Evolutionary conservation across 768 basidiomycete species (phyloP), one percentile per base, ranked within the genome.

Genomic region (Hypholoma sublateritium): DNA sequence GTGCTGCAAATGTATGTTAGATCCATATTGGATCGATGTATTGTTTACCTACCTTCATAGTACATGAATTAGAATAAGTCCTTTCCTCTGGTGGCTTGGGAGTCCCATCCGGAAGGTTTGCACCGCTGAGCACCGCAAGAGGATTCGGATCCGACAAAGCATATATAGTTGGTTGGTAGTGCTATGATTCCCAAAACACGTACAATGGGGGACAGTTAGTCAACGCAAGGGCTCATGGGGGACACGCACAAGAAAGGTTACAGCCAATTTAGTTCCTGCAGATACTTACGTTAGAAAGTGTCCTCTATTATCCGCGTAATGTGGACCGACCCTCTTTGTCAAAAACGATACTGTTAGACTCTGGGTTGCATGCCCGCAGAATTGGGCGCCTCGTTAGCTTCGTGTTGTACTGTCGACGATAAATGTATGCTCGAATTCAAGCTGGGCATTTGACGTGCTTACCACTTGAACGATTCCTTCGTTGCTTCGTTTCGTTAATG

Each of bases 141-240:
- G 91, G 91, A 59, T 83, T 73, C 6, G 86, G 78, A 68, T 92
- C 90, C 9, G 79, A 78, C 25, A 91, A 54, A 4, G 80, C 65
- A 61, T 91, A 93, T 13, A 93, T 81, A 1, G 88, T 88, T 0
- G 91, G 90, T 44, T 78, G 73, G 69, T 83, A 86, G 58, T 88
- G 78, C 90, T 91, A 59, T 19, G 28, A 1, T 32, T 32, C 28
- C 28, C 28, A 32, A 32, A 32, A 32, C 5, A 32, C 28, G 25
- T 25, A 28, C n/a, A 49, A 32, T 22, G 12, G 35, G 21, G 14
- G 7, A 16, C n/a, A 24, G 24, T 48, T 21, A 48, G 25, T 24
- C 22, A 21, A 9, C 14, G 21, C 17, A 14, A 8, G 19, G 41
- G 17, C 14, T 2, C 9, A n/a, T n/a, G 16, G 51, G 21, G 36